A percentile compares a stretch with the other conserved stretches of the same genome.
phyloP scores from a whole-genome alignment of 345 rosid genomes.

The Mercurialis annua region DNA sequence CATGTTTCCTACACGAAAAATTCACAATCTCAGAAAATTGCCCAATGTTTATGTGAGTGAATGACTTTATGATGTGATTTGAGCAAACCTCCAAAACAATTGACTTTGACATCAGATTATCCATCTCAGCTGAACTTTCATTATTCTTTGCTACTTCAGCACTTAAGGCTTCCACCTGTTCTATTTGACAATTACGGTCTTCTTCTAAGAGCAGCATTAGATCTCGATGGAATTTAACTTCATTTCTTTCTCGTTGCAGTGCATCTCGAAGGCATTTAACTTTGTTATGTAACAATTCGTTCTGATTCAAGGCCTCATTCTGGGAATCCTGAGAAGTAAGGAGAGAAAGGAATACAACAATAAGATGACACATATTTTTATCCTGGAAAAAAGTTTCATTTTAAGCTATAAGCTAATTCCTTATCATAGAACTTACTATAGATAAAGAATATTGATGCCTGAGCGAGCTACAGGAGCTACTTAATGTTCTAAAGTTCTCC shows the following conservation, averaged over 20 bases:
- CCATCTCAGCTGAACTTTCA: slow-evolving; percentile 67
- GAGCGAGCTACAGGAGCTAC: slow-evolving; percentile 75
- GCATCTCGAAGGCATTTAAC: slow-evolving; percentile 71
- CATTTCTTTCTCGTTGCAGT: slow-evolving; percentile 70
- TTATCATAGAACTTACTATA: slow-evolving; percentile 46
- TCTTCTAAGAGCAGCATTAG: no score
- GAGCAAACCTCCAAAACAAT: slow-evolving; percentile 74
- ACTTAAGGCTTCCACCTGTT: slow-evolving; percentile 51
- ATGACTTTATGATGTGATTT: neutral
- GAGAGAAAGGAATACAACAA: neutral
- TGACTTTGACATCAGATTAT: slow-evolving; percentile 49
- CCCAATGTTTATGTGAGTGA: neutral
- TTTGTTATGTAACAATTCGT: slow-evolving; percentile 59
- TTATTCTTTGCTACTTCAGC: slow-evolving; percentile 53
- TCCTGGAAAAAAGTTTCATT: neutral
- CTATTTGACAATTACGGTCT: slow-evolving; percentile 77
- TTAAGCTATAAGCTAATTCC: neutral
- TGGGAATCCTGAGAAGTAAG: slow-evolving; percentile 48
- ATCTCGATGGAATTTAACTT: no score
- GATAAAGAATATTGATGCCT: slow-evolving; percentile 70
- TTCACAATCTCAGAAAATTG: slow-evolving; percentile 5
- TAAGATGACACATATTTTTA: neutral
- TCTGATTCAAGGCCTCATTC: slow-evolving; percentile 67
- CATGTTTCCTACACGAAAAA: slow-evolving; percentile 62
- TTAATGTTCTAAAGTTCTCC: slow-evolving; percentile 72